Base-by-base conservation (phyloP, 345 rosid genomes). In the Moricandia moricandioides region DNA sequence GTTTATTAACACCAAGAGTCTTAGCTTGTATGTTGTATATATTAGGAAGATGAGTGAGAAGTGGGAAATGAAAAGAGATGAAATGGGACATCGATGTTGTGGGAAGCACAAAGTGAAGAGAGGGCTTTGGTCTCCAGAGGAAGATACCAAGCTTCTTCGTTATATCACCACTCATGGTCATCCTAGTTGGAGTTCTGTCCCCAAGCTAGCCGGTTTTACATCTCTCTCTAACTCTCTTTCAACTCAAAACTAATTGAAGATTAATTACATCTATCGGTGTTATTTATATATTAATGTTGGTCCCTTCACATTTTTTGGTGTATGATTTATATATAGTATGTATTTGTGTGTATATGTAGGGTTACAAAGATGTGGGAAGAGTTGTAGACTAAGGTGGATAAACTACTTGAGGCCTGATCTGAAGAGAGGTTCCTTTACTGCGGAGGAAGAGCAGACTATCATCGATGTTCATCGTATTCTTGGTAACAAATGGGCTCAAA, bases 121-220 rank as follows among this genome's bases (percentile, higher is more conserved):
- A 81, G 95, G 95, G 2, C 68, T 89, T 64, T 89, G 95, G 91
- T 89, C 91, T 67, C 91, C 94, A 34, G 91, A 87, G 77, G 94
- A 89, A 84, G 94, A 89, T 43, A 87, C 85, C 34, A 87, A 79
- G 86, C 91, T 87, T 60, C 74, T 85, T 65, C 82, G 80, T 47
- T 80, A 86, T 66, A 85, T 87, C 81, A 86, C 91, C 45, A 21
- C 83, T 57, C 79, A 84, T 57, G 95, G 91, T 68, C 91, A 89
- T 82, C 87, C 90, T 7, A 84, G 88, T 69, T 89, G 95, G 95
- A 89, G 95, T 61, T 85, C 88, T n/a, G 88, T 89, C 79, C 91
- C 95, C 8, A 87, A 83, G 80, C 88, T 82, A 69, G 90, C 95
- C 13, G 91, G 89, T 88, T 74, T 51, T 13, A 11, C 51, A 51